Base-by-base conservation (phyloP, 139 green algal genomes). In the Zygnema cylindricum region DNA sequence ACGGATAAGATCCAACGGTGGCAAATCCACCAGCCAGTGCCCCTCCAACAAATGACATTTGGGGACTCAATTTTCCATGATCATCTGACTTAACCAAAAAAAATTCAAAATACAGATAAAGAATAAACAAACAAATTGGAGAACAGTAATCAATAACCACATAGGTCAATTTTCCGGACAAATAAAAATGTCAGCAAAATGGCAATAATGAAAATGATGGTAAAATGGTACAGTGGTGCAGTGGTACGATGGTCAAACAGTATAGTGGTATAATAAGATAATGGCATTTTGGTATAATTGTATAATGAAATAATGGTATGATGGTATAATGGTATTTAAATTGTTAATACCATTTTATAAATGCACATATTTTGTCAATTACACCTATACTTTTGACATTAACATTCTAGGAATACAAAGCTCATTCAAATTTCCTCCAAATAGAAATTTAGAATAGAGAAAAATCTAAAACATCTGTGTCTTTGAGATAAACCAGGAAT, bases 1-100 rank as follows among this genome's bases (percentile, higher is more conserved):
- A 98, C n/a, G 97, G 97, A 91, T 99, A 99, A 0, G 95, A 97
- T 0, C 93, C 95, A 2, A 98, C 54, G 0, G 97, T 99, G 32
- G 94, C 97, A 0, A 95, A 95, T 32, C 95, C 93, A 0, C 97
- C 97, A 2, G 97, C 96, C 42, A 98, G 11, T 0, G 95, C 96
- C 0, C 97, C 97, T 40, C 93, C 95, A 11, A 93, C 88, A 76
- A 98, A 98, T 0, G 96, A 98, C 0, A 98, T 76, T n/a, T 93
- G 40, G 1, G 79, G 55, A 23, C 69, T 82, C 76, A 86, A 79
- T 25, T 55, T 69, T 0, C 76, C 55, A 38, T 92, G 55, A 0
- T 92, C 88, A 42, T 90, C 87, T 92, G 85, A 39, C 25, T 21
- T 73, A 25, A 25, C 57, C 73, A 11, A 81, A 11, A 11, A 39